Base-by-base conservation (phyloP, 202 grass and related monocot genomes). In the Bolboschoenoplectus hybrid region DNA sequence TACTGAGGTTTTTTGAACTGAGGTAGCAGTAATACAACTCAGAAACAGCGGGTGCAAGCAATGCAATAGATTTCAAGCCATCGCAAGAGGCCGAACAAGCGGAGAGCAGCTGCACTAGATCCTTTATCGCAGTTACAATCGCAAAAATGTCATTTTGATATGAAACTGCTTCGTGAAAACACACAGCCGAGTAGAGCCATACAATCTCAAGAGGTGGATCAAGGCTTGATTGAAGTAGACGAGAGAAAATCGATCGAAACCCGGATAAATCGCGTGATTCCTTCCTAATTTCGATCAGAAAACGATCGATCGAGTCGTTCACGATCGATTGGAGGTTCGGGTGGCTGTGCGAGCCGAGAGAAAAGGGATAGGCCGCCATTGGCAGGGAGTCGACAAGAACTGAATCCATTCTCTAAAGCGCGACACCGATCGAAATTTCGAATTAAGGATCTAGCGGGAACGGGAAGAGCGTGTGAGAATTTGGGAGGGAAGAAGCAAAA, bases 111-210 rank as follows among this genome's bases (percentile, higher is more conserved):
- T 92, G 93, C 69, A 98, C 84, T 52, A 97, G 89, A 80, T 83
- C 85, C 83, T 91, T 92, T 77, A 92, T 57, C 73, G 89, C 91
- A 52, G 61, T 83, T 20, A 88, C 16, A 77, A 63, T 0, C 1
- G 60, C 69, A 20, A 84, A 68, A 81, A 81, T 34, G 9, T 87
- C 85, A 65, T 68, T 84, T 58, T 53, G 76, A 50, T 57, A 84
- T 2, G 73, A 78, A 13, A 94, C 85, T 55, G 88, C 40, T 87
- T 98, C 91, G 76, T 94, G 96, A 87, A 93, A 98, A 68, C 86
- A 83, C 49, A 98, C 87, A 32, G 93, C 93, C 66, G 91, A 90
- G 92, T 96, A 99, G 80, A 99, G 93, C 97, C 97, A 99, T 86
- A 99, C 53, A 9, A 91, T 87, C 89, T 96, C 93, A 4, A 99